These are phyloP conservation scores for Schizochytrium sp. DNA, from an alignment of 108 stramenopile genomes.

Conservation along the genomic window DNA sequence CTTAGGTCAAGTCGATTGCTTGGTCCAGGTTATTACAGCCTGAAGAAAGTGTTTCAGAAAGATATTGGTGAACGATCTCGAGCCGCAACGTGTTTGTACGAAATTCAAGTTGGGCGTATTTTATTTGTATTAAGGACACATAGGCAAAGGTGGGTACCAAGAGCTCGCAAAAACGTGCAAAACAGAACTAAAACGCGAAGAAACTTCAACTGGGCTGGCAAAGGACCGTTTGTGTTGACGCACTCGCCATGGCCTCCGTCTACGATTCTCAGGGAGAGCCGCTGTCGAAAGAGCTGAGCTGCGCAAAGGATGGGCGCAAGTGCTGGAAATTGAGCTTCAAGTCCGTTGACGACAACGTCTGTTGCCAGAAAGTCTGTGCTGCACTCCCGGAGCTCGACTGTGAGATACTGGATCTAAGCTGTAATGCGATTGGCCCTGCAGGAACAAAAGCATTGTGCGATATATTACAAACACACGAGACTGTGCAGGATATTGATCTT, in stretches of 20 bases:
- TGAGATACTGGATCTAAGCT: slow-evolving; percentile 45
- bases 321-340: not conserved
- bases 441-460: slow-evolving; percentile 27
- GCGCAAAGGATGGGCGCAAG: not conserved
- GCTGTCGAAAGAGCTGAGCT: not conserved
- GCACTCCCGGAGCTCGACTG: not conserved
- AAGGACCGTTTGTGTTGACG: not conserved
- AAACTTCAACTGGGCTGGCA: not conserved
- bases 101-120: no score
- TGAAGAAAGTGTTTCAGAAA: no score
- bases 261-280: not conserved
- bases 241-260: not conserved
- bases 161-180: no score
- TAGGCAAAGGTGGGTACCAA: no score
- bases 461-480: not conserved
- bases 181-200: no score
- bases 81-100: no score
- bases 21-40: no score
- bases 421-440: slow-evolving; percentile 24
- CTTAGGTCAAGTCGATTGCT: no score
- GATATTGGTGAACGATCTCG: no score
- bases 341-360: not conserved
- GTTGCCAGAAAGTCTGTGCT: not conserved
- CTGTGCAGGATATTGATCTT: not conserved
- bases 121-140: no score